Evolutionary conservation across 1,284 basidiomycete genomes (phyloP), one percentile per base, ranked within the genome.

Genomic region (Butyriboletus appendiculatus): DNA sequence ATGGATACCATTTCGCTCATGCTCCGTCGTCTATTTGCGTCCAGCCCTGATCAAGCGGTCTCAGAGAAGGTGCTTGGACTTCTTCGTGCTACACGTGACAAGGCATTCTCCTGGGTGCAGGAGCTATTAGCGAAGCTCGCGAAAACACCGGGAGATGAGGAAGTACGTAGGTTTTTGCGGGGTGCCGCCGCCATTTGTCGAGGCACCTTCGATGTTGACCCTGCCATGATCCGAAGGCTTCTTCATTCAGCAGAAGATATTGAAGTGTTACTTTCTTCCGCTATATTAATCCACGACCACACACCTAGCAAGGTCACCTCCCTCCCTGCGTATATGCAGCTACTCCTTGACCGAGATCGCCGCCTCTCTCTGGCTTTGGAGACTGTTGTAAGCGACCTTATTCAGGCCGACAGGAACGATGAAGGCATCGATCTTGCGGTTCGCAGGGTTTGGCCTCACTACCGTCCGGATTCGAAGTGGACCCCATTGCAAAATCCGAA

Each of bases 141-240:
- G 9, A 44, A 48, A 3, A 53, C 57, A 5, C 30, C 47, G 0
- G 63, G 62, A 9, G 69, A 71, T 6, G 35, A 57, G 3, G 62
- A 67, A 5, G 39, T 71, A 16, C 68, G 62, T 46, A 48, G 44
- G 5, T 66, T 65, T 5, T 45, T 76, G 22, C 71, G 69, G 46
- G 67, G 72, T 26, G 66, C 70, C 22, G 76, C 75, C 0, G 65
- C 66, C 6, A 70, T 69, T 18, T 81, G 79, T 59, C 66, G 73
- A 16, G 62, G 66, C 2, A 80, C 76, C 0, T 80, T 68, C 32
- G 73, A 75, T 50, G 69, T 76, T 5, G 72, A 72, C 42, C 14
- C 48, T 0, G n/a, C 46, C 1, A 55, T 66, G 38, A n/a, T 66
- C 0, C 1, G 5, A 6, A 9, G 16, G 1, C 53, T 75, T 0